Conservation (phyloP, 1,139 yeast species). For the Yamadazyma conglobata region DNA sequence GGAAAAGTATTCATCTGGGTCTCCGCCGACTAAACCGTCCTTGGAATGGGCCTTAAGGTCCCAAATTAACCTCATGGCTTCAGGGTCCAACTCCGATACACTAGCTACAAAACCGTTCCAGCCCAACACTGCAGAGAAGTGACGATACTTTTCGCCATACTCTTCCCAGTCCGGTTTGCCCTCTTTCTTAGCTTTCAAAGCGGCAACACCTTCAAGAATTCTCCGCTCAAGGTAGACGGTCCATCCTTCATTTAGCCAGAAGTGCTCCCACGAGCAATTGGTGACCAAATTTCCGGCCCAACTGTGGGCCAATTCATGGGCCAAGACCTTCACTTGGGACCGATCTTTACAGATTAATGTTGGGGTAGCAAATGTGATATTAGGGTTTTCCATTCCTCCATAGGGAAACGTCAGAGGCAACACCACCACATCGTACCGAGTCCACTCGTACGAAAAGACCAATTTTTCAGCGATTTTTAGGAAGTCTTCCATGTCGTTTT, state of each 20-base stretch:
- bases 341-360: slow-evolving; percentile 33
- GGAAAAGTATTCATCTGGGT: slow-evolving; percentile 37
- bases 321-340: slow-evolving; percentile 34
- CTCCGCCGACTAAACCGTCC: no score
- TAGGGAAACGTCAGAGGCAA: slow-evolving; percentile 35
- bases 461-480: slow-evolving; percentile 31
- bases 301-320: slow-evolving; percentile 39
- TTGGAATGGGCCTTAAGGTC: slow-evolving; percentile 22
- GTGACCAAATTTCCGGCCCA: slow-evolving; percentile 40
- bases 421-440: slow-evolving; percentile 30
- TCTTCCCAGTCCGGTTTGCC: slow-evolving; percentile 20
- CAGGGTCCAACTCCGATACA: slow-evolving; percentile 17
- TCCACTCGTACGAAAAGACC: slow-evolving; percentile 35
- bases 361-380: slow-evolving; percentile 36
- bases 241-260: slow-evolving; percentile 42
- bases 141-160: slow-evolving; percentile 30
- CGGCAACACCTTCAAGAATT: slow-evolving; percentile 31
- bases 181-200: slow-evolving; percentile 20
- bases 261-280: slow-evolving; percentile 37
- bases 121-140: slow-evolving; percentile 30
- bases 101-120: slow-evolving; percentile 28
- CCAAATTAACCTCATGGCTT: slow-evolving; percentile 27
- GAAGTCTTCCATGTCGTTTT: slow-evolving; percentile 34
- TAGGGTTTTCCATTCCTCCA: slow-evolving; percentile 42
- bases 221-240: slow-evolving; percentile 37